Evolutionary conservation across 2,329 filamentous ascomycete genomes (phyloP).

Genomic region (Albophoma yamanashiensis): DNA sequence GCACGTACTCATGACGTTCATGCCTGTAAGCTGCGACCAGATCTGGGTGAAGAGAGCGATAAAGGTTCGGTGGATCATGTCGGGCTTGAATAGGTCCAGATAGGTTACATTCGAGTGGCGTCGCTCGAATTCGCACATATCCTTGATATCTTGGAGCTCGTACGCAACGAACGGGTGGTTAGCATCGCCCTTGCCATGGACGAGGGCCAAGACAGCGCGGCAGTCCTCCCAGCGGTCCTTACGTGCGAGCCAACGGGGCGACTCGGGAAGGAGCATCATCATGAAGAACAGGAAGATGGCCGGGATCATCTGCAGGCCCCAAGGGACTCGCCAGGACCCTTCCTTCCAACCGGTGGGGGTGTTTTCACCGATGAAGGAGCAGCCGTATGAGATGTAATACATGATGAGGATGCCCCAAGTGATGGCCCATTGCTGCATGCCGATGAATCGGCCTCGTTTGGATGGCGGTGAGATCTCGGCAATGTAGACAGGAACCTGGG

Average conservation of each 20-base stretch:
- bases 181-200: constrained; percentile 56
- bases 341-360: constrained; percentile 25
- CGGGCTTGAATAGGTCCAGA: constrained; percentile 60
- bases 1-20: constrained; percentile 45
- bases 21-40: constrained; percentile 46
- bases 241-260: constrained; percentile 52
- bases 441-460: constrained; percentile 54
- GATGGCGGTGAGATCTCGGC: constrained; percentile 50
- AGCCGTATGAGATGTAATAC: constrained; percentile 59
- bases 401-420: constrained; percentile 57
- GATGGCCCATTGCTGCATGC: constrained; percentile 65
- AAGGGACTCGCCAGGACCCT: constrained; percentile 52
- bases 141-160: constrained; percentile 63
- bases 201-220: constrained; percentile 41
- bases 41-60: constrained; percentile 42
- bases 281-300: constrained; percentile 47
- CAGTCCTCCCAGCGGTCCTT: constrained; percentile 50
- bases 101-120: constrained; percentile 59
- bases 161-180: constrained; percentile 53
- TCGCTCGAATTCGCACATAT: constrained; percentile 64
- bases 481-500: constrained; percentile 61
- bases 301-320: constrained; percentile 55
- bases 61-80: constrained; percentile 45
- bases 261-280: constrained; percentile 50
- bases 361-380: constrained; percentile 41